Percentiles rank a stretch among this genome's conserved stretches.
Evolutionary conservation across 331 rosid species (phyloP).

Genomic region (Malus hybrid): DNA sequence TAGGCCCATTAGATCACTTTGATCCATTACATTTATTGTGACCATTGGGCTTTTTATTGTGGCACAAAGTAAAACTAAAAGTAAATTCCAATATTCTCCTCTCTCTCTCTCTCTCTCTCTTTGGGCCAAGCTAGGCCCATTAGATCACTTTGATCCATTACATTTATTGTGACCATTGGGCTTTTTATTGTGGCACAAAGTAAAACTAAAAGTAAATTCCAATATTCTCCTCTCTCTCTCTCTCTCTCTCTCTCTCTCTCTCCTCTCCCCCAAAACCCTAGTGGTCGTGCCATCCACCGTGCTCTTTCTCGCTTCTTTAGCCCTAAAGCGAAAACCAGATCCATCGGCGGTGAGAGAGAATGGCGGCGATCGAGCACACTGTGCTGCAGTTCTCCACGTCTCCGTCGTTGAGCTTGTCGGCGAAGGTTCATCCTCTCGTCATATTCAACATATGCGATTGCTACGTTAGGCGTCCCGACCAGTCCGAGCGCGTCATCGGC

Average conservation of each 20-base stretch:
- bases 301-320: background rate
- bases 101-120: no score
- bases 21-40: no score
- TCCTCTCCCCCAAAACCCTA: constrained; percentile 11
- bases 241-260: no score
- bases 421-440: constrained; percentile 74
- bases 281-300: background rate
- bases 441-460: constrained; percentile 90
- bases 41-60: background rate
- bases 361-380: constrained; percentile 43
- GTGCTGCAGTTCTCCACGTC: constrained; percentile 37
- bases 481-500: constrained; percentile 91
- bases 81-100: background rate
- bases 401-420: constrained; percentile 27
- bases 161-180: background rate
- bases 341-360: constrained; percentile 17
- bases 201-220: background rate
- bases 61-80: background rate
- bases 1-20: background rate
- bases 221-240: no score
- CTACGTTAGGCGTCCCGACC: constrained; percentile 90
- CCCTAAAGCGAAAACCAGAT: constrained; percentile 4
- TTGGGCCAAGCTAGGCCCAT: background rate
- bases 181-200: background rate
- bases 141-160: no score